Evolutionary conservation across 2,329 filamentous ascomycete genomes (phyloP).

Genomic region (Pyrenochaeta sp.): DNA sequence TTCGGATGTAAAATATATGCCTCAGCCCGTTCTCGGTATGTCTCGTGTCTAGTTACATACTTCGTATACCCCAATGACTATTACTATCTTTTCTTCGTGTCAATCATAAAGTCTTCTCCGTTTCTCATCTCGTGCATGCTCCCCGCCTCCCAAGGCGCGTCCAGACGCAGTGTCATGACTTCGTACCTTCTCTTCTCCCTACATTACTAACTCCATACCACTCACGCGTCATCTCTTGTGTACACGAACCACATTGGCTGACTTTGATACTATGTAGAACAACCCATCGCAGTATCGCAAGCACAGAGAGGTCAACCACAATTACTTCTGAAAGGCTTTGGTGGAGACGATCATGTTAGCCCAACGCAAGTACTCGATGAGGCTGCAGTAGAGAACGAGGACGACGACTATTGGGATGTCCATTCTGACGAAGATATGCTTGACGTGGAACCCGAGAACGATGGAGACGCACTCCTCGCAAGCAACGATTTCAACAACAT

Average conservation of each 20-base stretch:
- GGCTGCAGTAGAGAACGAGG: slow-evolving; percentile 53
- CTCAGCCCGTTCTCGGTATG: slow-evolving; percentile 50
- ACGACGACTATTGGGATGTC: slow-evolving; percentile 60
- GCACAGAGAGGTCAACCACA: slow-evolving; percentile 21
- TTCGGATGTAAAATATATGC: slow-evolving; percentile 48
- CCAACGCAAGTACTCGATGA: slow-evolving; percentile 47
- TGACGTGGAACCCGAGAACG: slow-evolving; percentile 26
- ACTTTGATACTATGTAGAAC: slow-evolving; percentile 33
- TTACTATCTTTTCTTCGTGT: slow-evolving; percentile 33
- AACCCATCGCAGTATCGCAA: slow-evolving; percentile 22
- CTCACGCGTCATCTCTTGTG: slow-evolving; percentile 1
- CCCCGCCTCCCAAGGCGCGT: slow-evolving; percentile 4
- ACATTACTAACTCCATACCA: neutral
- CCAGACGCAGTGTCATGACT: neutral
- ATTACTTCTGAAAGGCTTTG: slow-evolving; percentile 39
- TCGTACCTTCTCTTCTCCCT: neutral
- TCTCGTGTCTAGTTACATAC: slow-evolving; percentile 49
- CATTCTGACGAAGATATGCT: slow-evolving; percentile 56
- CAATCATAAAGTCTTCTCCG: slow-evolving; percentile 7
- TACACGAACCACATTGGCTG: slow-evolving; percentile 22
- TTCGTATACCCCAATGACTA: slow-evolving; percentile 42
- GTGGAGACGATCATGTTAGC: slow-evolving; percentile 50
- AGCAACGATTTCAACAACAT: slow-evolving; percentile 47
- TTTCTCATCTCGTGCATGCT: slow-evolving; percentile 15
- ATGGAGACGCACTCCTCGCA: slow-evolving; percentile 31